A percentile compares a stretch with the other conserved stretches of the same genome.
Conservation (phyloP, 257 asterid species). For the Solanum bulbocastanum region DNA sequence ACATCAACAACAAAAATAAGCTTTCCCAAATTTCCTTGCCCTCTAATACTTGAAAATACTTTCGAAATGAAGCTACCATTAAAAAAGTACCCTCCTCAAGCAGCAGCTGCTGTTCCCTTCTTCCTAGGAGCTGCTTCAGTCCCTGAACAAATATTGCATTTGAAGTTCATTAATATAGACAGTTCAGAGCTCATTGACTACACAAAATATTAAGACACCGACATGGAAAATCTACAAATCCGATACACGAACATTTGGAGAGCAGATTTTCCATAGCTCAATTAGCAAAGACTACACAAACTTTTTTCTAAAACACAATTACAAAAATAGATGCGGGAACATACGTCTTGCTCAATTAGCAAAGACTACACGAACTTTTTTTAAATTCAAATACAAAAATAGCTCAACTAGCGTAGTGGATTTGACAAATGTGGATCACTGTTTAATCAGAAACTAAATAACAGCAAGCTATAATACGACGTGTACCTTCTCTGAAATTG, state of each 20-base stretch:
- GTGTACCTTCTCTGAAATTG: constrained; percentile 60
- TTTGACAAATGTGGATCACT: background rate
- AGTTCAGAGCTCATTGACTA: background rate
- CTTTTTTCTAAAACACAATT: background rate
- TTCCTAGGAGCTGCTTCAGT: constrained; percentile 95
- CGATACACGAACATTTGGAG: background rate
- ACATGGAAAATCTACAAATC: background rate
- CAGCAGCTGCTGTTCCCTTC: constrained; percentile 57
- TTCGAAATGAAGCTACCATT: background rate
- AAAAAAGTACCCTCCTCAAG: constrained; percentile 16
- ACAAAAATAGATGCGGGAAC: background rate
- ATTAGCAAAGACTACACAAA: background rate
- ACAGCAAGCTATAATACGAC: background rate
- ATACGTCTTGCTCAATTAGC: background rate
- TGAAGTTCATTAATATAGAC: background rate
- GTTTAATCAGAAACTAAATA: background rate
- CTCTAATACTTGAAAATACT: constrained; percentile 3
- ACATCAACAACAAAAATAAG: constrained; percentile 12
- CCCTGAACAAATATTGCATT: constrained; percentile 23
- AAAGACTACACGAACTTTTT: background rate
- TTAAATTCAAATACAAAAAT: background rate
- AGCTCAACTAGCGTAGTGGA: background rate
- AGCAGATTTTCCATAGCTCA: background rate
- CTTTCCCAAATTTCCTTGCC: constrained; percentile 14
- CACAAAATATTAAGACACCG: background rate